These are phyloP conservation scores for Alternaria angustiovoidea DNA, from an alignment of 2,329 filamentous ascomycete species.

Conservation along the genomic window DNA sequence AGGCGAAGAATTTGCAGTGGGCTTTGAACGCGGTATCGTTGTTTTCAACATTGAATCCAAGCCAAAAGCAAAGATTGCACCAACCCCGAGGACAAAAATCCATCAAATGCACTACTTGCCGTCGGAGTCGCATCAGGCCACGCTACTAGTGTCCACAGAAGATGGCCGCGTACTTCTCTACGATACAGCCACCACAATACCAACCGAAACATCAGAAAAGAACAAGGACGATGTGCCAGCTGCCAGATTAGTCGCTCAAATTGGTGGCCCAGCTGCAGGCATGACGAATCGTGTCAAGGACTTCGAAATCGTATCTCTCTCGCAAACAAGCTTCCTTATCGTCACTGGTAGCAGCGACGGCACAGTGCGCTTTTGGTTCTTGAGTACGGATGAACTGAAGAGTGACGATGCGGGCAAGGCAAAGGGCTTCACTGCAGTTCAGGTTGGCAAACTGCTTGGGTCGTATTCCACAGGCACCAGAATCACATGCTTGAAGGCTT, in stretches of 20 bases:
- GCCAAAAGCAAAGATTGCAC: slow-evolving; percentile 76
- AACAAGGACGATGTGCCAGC: slow-evolving; percentile 65
- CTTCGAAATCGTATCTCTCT: slow-evolving; percentile 71
- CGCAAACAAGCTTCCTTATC: slow-evolving; percentile 60
- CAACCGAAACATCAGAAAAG: slow-evolving; percentile 35
- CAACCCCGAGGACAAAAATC: slow-evolving; percentile 76
- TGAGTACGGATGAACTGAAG: slow-evolving; percentile 52
- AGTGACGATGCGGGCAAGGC: slow-evolving; percentile 20
- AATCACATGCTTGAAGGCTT: slow-evolving; percentile 87
- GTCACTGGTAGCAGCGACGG: slow-evolving; percentile 87
- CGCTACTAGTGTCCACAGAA: slow-evolving; percentile 84
- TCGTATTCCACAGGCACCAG: slow-evolving; percentile 85
- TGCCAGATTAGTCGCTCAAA: slow-evolving; percentile 69
- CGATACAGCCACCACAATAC: slow-evolving; percentile 67
- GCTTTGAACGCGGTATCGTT: slow-evolving; percentile 83
- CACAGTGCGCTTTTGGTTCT: slow-evolving; percentile 77
- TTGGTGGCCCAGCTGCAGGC: slow-evolving; percentile 76
- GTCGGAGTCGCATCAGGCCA: slow-evolving; percentile 58
- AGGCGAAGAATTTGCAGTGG: slow-evolving; percentile 85
- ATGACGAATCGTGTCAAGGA: slow-evolving; percentile 84
- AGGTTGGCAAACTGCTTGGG: slow-evolving; percentile 74
- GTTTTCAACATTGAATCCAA: slow-evolving; percentile 90
- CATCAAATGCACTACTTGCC: slow-evolving; percentile 80
- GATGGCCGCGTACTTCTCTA: slow-evolving; percentile 89
- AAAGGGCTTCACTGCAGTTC: slow-evolving; percentile 44